These are phyloP conservation scores for Acidiella bohemica DNA, from an alignment of 495 filamentous ascomycete genomes.

Conservation along the genomic window DNA sequence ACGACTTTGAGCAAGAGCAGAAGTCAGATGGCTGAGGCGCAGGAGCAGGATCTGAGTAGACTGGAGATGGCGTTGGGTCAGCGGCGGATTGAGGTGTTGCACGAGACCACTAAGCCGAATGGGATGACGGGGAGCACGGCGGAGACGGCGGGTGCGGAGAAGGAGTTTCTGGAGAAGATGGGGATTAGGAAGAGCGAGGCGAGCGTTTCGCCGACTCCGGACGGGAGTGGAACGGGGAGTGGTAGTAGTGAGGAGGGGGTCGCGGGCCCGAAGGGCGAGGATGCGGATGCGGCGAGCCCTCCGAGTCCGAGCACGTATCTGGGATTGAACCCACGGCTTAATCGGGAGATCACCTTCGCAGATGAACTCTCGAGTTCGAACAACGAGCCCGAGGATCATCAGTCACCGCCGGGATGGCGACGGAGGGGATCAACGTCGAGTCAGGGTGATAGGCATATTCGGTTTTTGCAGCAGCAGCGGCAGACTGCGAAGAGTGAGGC, in stretches of 20 bases:
- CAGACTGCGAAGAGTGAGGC: constrained; percentile 53
- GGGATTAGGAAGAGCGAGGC: background rate
- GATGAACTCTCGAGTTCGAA: constrained; percentile 34
- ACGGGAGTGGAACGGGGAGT: constrained; percentile 7
- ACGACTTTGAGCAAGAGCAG: constrained; percentile 44
- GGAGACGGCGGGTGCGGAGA: background rate
- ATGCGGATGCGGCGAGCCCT: constrained; percentile 15
- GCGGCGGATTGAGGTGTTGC: constrained; percentile 58
- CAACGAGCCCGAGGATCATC: constrained; percentile 12
- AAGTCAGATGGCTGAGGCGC: constrained; percentile 36
- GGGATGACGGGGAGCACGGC: constrained; percentile 24
- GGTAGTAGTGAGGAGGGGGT: constrained; percentile 19
- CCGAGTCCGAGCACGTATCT: constrained; percentile 6
- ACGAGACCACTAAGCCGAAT: constrained; percentile 27
- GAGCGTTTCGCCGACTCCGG: constrained; percentile 11
- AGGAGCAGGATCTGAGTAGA: constrained; percentile 34
- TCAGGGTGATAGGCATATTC: constrained; percentile 52
- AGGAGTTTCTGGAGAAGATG: constrained; percentile 12
- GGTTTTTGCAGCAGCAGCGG: constrained; percentile 65
- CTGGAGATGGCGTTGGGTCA: constrained; percentile 58
- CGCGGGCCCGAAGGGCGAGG: constrained; percentile 21
- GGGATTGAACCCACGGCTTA: constrained; percentile 10
- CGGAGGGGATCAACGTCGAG: too few relatives aligned
- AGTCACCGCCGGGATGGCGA: background rate
- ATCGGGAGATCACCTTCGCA: constrained; percentile 47